Base-by-base conservation (phyloP, 352 stramenopile genomes). In the Pythium monospermum region DNA sequence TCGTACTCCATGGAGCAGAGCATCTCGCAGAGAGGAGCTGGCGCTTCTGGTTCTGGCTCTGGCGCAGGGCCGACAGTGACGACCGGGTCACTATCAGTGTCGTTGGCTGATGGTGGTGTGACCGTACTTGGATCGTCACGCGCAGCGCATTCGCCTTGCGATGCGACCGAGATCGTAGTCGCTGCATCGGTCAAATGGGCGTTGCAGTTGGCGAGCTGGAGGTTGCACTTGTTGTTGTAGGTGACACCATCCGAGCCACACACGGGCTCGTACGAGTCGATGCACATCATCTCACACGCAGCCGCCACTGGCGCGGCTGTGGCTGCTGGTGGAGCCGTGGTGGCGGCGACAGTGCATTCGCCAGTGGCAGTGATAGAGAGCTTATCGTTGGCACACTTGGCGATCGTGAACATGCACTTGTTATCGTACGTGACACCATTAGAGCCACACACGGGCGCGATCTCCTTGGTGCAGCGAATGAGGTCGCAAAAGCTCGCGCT, bases 361-460 rank as follows among this genome's bases (percentile, higher is more conserved):
- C 54, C 54, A 21, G 36, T 58, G 12, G 33, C 18, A 22, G 36
- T 25, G 19, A 61, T 53, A 26, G 40, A 50, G 15, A 71, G 47
- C n/a, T 43, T 61, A 2, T 59, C 53, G 31, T 66, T 49, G 22
- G 28, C 26, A 27, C 63, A 73, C 28, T 60, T 58, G n/a, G 64
- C 68, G 36, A 55, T 69, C 51, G 61, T 49, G 55, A 71, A 73
- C 26, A 52, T 21, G 27, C 61, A 69, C 12, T 56, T 52, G 49
- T 73, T 76, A 19, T 28, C 23, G 48, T 71, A 73, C 6, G 64
- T 67, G 23, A 65, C 50, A 19, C 50, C 57, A 31, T 73, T 62
- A 13, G 64, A 66, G 40, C 51, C 64, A 43, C 68, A 77, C 33
- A 75, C 62, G 11, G 66, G 66, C 25, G 6, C 28, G 7, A 37